Evolutionary conservation across 225 moss, liverwort and hornwort genomes (phyloP), one percentile per base, ranked within the genome.

Genomic region (Bryoerythrophyllum caledonicum): DNA sequence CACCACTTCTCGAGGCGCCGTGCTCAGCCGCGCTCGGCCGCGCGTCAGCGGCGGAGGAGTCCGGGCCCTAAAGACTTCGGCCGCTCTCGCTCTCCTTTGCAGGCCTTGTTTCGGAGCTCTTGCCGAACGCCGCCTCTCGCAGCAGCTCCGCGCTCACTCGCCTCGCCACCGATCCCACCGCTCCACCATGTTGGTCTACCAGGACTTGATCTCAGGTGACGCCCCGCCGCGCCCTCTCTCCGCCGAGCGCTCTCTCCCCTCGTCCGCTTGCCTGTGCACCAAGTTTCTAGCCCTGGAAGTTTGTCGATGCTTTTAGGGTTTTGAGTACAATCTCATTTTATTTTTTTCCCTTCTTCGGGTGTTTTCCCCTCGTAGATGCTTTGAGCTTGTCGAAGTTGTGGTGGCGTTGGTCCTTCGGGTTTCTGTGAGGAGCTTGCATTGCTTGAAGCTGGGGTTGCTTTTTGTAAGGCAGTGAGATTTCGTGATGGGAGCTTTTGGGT

Each of bases 121-220:
- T 44, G 19, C 71, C 71, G 71, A 71, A 59, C 74, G 63, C 74
- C 63, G 52, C 52, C 74, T 57, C 73, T 61, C 10, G 37, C 49
- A 49, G 10, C 52, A n/a, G 2, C 8, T n/a, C 10, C 8, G 25
- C 16, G 24, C 62, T 37, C 41, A n/a, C n/a, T n/a, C n/a, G n/a
- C 63, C 48, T 68, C 30, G 73, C 72, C 68, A 20, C 63, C 73
- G 73, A 64, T 76, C 52, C 67, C 21, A 4, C 9, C 74, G 72
- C 40, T 38, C 68, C 86, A 78, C 52, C 71, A 86, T 86, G 86
- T 69, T 86, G 74, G 86, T 86, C 74, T 86, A 86, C 63, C 74
- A 77, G 78, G 86, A 86, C 63, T 59, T 83, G 74, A 56, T 86
- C 63, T 83, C 86, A 80, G 86, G 86, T 86, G 5, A 57, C 26